Evolutionary conservation across 1,284 basidiomycete genomes (phyloP), one percentile per base, ranked within the genome.

Genomic region (Rhodotorula sp.): DNA sequence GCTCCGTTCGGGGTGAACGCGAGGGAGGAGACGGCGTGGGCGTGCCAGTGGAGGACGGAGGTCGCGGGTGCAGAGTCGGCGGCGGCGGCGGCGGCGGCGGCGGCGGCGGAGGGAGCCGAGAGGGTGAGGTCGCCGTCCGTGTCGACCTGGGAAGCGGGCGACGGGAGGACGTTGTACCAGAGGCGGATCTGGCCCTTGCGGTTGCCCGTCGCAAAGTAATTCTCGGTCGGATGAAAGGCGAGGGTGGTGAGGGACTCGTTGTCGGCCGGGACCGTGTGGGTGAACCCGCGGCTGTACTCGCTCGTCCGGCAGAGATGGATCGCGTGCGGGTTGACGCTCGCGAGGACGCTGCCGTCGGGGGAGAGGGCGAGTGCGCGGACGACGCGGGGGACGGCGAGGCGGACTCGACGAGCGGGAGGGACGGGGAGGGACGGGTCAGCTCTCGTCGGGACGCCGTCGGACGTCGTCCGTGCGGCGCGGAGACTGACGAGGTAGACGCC

Each of bases 131-230:
- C 73, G 65, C 72, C 63, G 8, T 59, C 50, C 20, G 34, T 54
- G 55, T 48, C 54, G 30, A 85, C 87, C 37, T 84, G 84, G 57
- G 83, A 75, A 10, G 16, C 46, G 8, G 59, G 88, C 85, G 26
- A 44, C 18, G 40, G 44, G 70, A 88, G 86, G 10, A 96, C 84
- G 79, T 92, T 95, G 80, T 96, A 94, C 94, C 94, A 98, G 18
- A 97, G 80, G 48, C 91, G 86, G 59, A 99, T 90, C 74, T 87
- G 85, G 74, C 95, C 95, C 69, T 87, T 87, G 37, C 84, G 84
- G 78, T 98, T 94, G 47, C 95, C 95, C 0, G 95, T 97, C 6
- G 93, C 94, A 77, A 99, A 96, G 80, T 91, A 94, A 67, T 93
- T 89, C 75, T 96, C 92, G 72, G 84, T 84, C 1, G 95, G 95